Evolutionary conservation across 305 asterid genomes (phyloP), one percentile per base, ranked within the genome.

Genomic region (Solanum chacoense): DNA sequence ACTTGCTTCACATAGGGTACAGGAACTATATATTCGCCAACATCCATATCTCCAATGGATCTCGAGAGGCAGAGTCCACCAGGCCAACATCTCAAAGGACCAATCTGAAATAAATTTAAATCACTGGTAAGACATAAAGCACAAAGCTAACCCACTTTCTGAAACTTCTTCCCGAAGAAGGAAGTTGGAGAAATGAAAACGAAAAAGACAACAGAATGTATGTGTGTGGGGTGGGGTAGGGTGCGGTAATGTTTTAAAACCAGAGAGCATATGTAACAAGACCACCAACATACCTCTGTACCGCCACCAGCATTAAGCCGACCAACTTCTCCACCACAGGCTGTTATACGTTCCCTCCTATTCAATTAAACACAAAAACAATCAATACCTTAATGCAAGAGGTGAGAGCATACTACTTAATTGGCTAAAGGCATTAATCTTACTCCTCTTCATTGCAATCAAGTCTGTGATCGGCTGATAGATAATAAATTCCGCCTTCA

Each of bases 11-110:
- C 99, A 87, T 95, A 91, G 67, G 99, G 99, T 24, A 98, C 94
- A n/a, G 99, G 98, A 93, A 98, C 99, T 90, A 98, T 98, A 90
- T 85, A 98, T 93, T 98, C 99, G 14, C 99, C 99, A 85, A 96
- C 98, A 92, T 98, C 99, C 99, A 98, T 93, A 92, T 98, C 99
- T 28, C 99, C 99, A 83, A 98, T 94, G 89, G 99, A 98, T 89
- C 99, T 95, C 4, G 99, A 96, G 79, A 98, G 98, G 92, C 99
- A 96, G 91, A 98, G 92, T 8, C 99, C 99, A 87, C 99, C 99
- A 35, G 99, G 99, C 99, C 99, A 97, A 89, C 99, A 97, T 94
- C 99, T 93, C 90, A 97, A 88, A 16, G 99, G 99, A 89, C 99
- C 99, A 91, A 97, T 94, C 99, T 96, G 84, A 92, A 91, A 83